Percentiles rank a stretch among this genome's conserved stretches.
Evolutionary conservation across 257 asterid species (phyloP).

Genomic region (Mentha longifolia): DNA sequence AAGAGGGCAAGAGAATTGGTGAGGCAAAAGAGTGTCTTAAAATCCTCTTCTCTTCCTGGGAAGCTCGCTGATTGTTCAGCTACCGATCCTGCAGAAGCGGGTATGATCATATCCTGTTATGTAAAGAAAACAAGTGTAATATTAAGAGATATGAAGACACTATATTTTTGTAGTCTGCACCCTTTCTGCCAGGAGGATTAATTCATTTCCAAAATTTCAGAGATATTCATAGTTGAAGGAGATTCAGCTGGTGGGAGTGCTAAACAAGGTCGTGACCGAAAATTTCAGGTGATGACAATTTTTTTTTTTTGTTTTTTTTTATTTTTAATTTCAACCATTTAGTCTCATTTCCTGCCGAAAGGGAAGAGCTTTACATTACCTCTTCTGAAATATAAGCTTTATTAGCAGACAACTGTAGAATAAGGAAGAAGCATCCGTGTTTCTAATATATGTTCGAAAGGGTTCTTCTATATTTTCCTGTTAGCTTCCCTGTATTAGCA

Average conservation of each 20-base stretch:
- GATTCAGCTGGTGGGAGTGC: conserved; percentile 99
- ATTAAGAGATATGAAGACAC: neutral
- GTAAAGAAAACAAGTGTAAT: conserved; percentile 8
- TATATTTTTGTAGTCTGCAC: neutral
- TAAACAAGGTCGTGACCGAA: conserved; percentile 98
- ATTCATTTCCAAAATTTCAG: conserved; percentile 46
- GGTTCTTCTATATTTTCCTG: conserved; percentile 4
- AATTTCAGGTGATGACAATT: conserved; percentile 76
- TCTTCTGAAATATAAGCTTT: neutral
- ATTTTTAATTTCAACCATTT: neutral
- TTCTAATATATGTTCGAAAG: neutral
- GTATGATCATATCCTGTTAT: conserved; percentile 43
- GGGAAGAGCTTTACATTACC: neutral
- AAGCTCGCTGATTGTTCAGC: conserved; percentile 99
- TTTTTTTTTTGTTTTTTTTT: neutral
- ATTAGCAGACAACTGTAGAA: neutral
- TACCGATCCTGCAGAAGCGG: conserved; percentile 84
- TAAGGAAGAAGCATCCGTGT: neutral
- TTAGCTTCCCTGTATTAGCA: neutral
- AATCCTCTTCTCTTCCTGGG: conserved; percentile 95
- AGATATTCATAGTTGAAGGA: conserved; percentile 98
- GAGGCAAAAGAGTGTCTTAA: conserved; percentile 85
- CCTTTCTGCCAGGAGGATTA: conserved; percentile 15
- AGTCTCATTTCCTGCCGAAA: neutral
- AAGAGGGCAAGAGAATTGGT: conserved; percentile 96